Base-by-base conservation (phyloP, 495 filamentous ascomycete genomes). In the Aspergillus saccharolyticus region DNA sequence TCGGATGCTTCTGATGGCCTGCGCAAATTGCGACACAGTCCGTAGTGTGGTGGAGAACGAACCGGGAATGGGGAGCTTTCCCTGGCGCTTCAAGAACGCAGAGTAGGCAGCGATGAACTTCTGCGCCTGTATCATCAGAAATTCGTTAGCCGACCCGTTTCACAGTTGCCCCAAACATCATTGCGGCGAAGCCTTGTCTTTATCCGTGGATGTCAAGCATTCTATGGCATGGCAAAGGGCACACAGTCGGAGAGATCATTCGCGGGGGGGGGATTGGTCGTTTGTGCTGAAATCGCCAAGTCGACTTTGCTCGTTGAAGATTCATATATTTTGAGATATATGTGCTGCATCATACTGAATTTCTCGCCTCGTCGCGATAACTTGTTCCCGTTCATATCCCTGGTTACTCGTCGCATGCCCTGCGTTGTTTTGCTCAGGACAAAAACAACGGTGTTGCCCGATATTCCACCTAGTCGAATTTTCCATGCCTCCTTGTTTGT, bases 51-150 rank as follows among this genome's bases (percentile, higher is more conserved):
- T 33, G 21, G 47, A 42, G 60, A 62, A 72, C 72, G 52, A 57
- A 92, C 91, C 91, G 70, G 92, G 92, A 68, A 97, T 95, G 70
- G 89, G 91, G 64, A 97, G 90, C 83, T 96, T 96, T 74, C 93
- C 93, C 83, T 97, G 93, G 71, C 93, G 86, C 87, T 97, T 97
- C 83, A 97, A 78, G 85, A 97, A 97, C 75, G 86, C 90, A 66
- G 91, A 87, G 78, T 97, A 97, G 75, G 90, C 88, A 60, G 81
- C 76, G 77, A 96, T 93, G 82, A 97, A 97, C 82, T 96, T 93
- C 73, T 93, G 88, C 72, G 91, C 89, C 88, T 88, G 69, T 75
- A 65, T 61, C 46, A 60, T 52, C 52, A 52, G 58, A 58, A 58
- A 55, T 21, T 66, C 58, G 59, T 61, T 57, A 62, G 56, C 49